Percentiles rank a stretch among this genome's conserved stretches.
Evolutionary conservation across 225 moss, liverwort and hornwort genomes (phyloP).

Genomic region (Neckera pumila): DNA sequence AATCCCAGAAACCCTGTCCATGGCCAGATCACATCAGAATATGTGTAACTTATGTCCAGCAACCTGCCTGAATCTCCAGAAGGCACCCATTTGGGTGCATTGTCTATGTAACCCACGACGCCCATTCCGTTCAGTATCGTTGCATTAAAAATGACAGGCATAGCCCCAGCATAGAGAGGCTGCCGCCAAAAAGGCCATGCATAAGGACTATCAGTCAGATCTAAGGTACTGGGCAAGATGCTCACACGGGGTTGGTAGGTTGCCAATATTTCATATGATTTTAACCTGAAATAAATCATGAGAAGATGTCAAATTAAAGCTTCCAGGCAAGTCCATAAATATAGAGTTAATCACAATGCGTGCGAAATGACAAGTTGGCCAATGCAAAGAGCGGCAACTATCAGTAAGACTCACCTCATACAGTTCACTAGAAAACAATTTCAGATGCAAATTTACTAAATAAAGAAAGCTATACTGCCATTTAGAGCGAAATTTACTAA

Average conservation of each 20-base stretch:
- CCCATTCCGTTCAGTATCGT: constrained; percentile 95
- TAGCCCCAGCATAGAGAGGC: constrained; percentile 78
- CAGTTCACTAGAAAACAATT: background rate
- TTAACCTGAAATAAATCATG: constrained; percentile 48
- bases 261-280: constrained; percentile 69
- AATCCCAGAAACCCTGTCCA: constrained; percentile 93
- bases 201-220: constrained; percentile 84
- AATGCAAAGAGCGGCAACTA: background rate
- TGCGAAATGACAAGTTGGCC: background rate
- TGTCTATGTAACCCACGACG: constrained; percentile 73
- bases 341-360: background rate
- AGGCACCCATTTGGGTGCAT: constrained; percentile 57
- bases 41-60: constrained; percentile 63
- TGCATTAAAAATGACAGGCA: constrained; percentile 87
- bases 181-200: constrained; percentile 94
- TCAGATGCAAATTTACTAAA: background rate
- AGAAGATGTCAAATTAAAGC: background rate
- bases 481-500: background rate
- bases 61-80: constrained; percentile 41
- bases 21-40: constrained; percentile 94
- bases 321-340: background rate
- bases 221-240: constrained; percentile 60
- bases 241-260: constrained; percentile 76
- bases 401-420: background rate
- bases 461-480: background rate